A percentile compares a stretch with the other conserved stretches of the same genome.
Evolutionary conservation across 495 filamentous ascomycete species (phyloP).

Genomic region (Aspergillus nanangensis): DNA sequence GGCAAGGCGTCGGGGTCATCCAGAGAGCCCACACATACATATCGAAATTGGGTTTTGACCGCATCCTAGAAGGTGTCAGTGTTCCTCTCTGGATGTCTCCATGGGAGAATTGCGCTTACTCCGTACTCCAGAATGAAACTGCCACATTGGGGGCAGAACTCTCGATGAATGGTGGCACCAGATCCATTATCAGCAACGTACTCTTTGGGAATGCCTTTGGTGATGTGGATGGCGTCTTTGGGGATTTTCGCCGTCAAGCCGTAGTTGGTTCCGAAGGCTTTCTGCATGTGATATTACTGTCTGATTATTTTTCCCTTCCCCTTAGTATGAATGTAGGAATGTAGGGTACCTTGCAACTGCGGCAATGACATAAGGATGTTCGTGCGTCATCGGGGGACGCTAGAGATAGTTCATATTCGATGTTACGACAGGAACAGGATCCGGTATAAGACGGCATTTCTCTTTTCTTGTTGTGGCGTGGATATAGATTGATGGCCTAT

Average conservation of each 20-base stretch:
- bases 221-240: constrained; percentile 37
- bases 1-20: constrained; percentile 56
- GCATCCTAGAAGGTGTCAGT: constrained; percentile 34
- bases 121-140: constrained; percentile 62
- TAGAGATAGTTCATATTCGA: constrained; percentile 44
- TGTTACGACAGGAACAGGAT: constrained; percentile 44
- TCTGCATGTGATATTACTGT: constrained; percentile 15
- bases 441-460: constrained; percentile 37
- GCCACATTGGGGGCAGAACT: constrained; percentile 62
- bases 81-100: background rate
- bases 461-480: background rate
- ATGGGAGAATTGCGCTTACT: constrained; percentile 24
- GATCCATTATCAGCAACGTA: constrained; percentile 56
- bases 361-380: constrained; percentile 63
- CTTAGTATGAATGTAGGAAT: too few relatives aligned
- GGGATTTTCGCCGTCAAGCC: constrained; percentile 62
- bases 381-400: constrained; percentile 50
- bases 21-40: constrained; percentile 60
- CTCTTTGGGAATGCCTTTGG: constrained; percentile 36
- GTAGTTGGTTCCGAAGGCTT: constrained; percentile 61
- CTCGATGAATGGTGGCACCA: constrained; percentile 49
- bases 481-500: background rate
- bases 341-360: constrained; percentile 50
- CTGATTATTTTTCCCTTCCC: too few relatives aligned
- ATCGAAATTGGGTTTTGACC: constrained; percentile 54